Percentiles rank a stretch among this genome's conserved stretches.
phyloP scores from a whole-genome alignment of 2,329 filamentous ascomycete species.

The Colletotrichum chlorophyti region DNA sequence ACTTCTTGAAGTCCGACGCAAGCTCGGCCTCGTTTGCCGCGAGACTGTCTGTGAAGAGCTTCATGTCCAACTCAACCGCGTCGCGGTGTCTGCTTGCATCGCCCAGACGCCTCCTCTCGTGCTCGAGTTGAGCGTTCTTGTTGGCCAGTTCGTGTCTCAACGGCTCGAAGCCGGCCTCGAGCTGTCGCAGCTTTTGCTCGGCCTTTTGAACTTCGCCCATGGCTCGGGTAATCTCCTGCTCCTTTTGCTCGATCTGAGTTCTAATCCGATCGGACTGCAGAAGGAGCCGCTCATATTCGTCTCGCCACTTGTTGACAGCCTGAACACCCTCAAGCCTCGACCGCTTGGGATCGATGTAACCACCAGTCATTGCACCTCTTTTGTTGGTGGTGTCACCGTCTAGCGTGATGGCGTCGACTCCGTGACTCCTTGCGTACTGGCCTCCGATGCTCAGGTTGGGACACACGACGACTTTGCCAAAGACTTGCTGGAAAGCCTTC shows the following conservation, averaged over 20 bases:
- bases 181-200: constrained; percentile 77
- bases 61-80: constrained; percentile 76
- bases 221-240: constrained; percentile 89
- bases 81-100: constrained; percentile 69
- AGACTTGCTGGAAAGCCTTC: constrained; percentile 90
- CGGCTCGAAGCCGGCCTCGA: constrained; percentile 83
- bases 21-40: constrained; percentile 82
- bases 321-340: constrained; percentile 89
- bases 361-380: constrained; percentile 92
- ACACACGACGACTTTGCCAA: constrained; percentile 94
- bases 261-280: constrained; percentile 71
- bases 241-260: constrained; percentile 75
- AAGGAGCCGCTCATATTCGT: constrained; percentile 73
- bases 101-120: constrained; percentile 76
- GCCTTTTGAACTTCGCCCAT: constrained; percentile 83
- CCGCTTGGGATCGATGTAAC: constrained; percentile 85
- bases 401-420: constrained; percentile 89
- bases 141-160: constrained; percentile 77
- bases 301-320: constrained; percentile 75
- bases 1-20: constrained; percentile 89
- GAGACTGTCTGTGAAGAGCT: constrained; percentile 77
- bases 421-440: constrained; percentile 91
- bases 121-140: constrained; percentile 78
- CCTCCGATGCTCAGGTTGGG: constrained; percentile 86
- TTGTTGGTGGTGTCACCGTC: constrained; percentile 96